phyloP scores from a whole-genome alignment of 345 rosid genomes.

The Excoecaria cochinchinensis region DNA sequence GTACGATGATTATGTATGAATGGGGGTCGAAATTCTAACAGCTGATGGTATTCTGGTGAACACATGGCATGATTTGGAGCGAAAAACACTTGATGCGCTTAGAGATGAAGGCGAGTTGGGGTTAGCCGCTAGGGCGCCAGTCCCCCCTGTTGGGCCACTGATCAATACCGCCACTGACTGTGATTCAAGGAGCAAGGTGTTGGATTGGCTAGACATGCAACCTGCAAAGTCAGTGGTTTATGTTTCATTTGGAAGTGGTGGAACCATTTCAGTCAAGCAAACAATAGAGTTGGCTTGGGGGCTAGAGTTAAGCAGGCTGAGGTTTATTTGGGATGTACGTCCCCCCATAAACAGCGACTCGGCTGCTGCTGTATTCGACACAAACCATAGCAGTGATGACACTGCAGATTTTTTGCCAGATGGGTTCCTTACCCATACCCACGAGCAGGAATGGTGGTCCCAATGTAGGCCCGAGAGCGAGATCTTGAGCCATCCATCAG shows the following conservation, averaged over 20 bases:
- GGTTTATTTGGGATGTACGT: conserved; percentile 55
- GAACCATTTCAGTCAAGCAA: conserved; percentile 27
- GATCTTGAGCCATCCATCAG: conserved; percentile 52
- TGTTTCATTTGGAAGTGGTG: conserved; percentile 52
- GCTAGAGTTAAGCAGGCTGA: conserved; percentile 30
- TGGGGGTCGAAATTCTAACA: too few relatives aligned
- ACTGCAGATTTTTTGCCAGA: conserved; percentile 38
- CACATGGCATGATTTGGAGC: too few relatives aligned
- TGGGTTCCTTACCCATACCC: conserved; percentile 50
- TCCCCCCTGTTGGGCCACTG: too few relatives aligned
- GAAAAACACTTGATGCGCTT: too few relatives aligned
- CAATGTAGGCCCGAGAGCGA: conserved; percentile 65
- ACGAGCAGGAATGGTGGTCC: conserved; percentile 39
- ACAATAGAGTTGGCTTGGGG: conserved; percentile 51
- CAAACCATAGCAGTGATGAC: neutral
- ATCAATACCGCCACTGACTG: too few relatives aligned
- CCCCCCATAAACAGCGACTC: neutral
- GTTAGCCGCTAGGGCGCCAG: too few relatives aligned
- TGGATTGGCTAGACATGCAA: conserved; percentile 46
- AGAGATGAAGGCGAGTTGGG: too few relatives aligned
- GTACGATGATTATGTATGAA: too few relatives aligned
- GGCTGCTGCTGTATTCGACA: conserved; percentile 23
- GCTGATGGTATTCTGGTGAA: too few relatives aligned
- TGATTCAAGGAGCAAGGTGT: neutral
- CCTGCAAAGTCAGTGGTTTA: conserved; percentile 45